phyloP scores from a whole-genome alignment of 2,329 filamentous ascomycete genomes.

The Aspergillus thermomutatus region DNA sequence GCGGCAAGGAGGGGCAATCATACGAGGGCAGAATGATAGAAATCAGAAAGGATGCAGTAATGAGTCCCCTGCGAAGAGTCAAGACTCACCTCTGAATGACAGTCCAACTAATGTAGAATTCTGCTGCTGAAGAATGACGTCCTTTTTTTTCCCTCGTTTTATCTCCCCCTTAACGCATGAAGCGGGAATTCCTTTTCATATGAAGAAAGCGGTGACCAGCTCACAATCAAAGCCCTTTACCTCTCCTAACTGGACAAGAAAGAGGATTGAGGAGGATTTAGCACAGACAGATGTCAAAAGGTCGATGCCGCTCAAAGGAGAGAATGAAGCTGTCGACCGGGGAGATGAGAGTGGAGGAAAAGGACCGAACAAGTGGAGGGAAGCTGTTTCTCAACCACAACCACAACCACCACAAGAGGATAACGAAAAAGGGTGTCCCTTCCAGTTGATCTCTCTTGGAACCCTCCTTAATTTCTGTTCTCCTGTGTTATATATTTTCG shows the following conservation, averaged over 20 bases:
- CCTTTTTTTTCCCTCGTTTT: slow-evolving; percentile 7
- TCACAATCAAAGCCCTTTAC: not conserved
- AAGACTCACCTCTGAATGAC: slow-evolving; percentile 14
- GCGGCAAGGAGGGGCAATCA: slow-evolving; percentile 3
- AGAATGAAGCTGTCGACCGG: slow-evolving; percentile 7
- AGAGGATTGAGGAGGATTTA: not conserved
- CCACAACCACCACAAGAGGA: slow-evolving; percentile 14
- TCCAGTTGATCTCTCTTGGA: not conserved
- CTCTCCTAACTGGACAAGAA: not conserved
- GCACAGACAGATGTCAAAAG: not conserved
- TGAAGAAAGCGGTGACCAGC: slow-evolving; percentile 8
- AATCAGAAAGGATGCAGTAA: not conserved
- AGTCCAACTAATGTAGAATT: slow-evolving; percentile 7
- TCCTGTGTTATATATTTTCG: slow-evolving; percentile 3
- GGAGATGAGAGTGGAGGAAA: slow-evolving; percentile 18
- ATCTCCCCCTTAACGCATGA: slow-evolving; percentile 13
- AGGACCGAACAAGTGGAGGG: slow-evolving; percentile 22
- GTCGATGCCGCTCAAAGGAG: slow-evolving; percentile 2
- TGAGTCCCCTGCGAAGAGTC: not conserved
- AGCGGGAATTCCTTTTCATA: slow-evolving; percentile 11
- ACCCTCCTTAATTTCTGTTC: slow-evolving; percentile 4
- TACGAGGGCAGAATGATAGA: not conserved
- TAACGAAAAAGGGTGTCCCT: slow-evolving; percentile 6
- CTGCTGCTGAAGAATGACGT: slow-evolving; percentile 12
- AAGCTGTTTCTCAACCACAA: slow-evolving; percentile 20